Evolutionary conservation across 805 yeast species (phyloP).

Genomic region (Metschnikowia colocasiae): DNA sequence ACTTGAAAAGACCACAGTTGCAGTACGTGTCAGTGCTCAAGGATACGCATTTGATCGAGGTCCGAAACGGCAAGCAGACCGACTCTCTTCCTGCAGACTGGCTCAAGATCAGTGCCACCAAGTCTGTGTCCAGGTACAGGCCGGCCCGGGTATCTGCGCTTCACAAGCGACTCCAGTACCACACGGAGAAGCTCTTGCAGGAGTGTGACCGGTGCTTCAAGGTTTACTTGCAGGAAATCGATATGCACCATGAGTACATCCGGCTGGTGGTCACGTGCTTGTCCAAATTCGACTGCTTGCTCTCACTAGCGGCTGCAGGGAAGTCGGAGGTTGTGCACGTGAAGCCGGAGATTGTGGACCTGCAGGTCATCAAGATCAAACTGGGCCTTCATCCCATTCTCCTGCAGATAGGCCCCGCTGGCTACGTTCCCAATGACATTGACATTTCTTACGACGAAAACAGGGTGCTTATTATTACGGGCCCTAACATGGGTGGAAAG

Average conservation of each 20-base stretch:
- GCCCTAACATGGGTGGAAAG: slow-evolving; percentile 90
- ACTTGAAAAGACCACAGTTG: slow-evolving; percentile 55
- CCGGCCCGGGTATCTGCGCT: slow-evolving; percentile 55
- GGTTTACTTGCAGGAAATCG: slow-evolving; percentile 35
- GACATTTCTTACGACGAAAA: slow-evolving; percentile 43
- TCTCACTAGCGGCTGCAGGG: slow-evolving; percentile 13
- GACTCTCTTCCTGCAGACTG: slow-evolving; percentile 67
- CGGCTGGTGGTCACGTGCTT: slow-evolving; percentile 13
- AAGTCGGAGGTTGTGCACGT: slow-evolving; percentile 3
- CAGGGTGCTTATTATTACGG: slow-evolving; percentile 65
- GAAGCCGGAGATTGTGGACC: slow-evolving; percentile 35
- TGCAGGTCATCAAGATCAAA: slow-evolving; percentile 42
- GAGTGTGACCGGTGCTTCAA: slow-evolving; percentile 48
- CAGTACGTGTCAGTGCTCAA: slow-evolving; percentile 54
- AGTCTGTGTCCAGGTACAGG: slow-evolving; percentile 66
- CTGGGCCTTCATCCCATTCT: slow-evolving; percentile 68
- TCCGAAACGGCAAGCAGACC: slow-evolving; percentile 53
- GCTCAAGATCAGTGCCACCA: slow-evolving; percentile 70
- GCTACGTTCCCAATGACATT: slow-evolving; percentile 67
- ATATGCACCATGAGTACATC: slow-evolving; percentile 31
- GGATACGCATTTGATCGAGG: slow-evolving; percentile 74
- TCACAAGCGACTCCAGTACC: slow-evolving; percentile 54
- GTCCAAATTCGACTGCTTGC: slow-evolving; percentile 18
- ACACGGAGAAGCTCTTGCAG: slow-evolving; percentile 49
- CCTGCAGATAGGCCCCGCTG: slow-evolving; percentile 41